Base-by-base conservation (phyloP, 2,329 filamentous ascomycete genomes). In the Fusarium coffeatum region DNA sequence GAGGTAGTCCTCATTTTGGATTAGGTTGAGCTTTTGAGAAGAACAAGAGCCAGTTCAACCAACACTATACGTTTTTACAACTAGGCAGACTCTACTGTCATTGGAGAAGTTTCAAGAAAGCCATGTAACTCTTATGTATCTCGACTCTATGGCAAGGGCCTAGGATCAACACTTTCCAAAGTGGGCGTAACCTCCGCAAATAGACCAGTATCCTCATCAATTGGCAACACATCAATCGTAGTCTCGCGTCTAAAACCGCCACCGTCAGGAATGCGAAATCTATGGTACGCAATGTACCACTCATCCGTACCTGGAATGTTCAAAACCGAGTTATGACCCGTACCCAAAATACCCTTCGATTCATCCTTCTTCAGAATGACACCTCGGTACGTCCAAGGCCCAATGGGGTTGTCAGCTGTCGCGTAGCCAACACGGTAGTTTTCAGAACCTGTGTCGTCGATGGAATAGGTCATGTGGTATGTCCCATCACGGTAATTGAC, bases 251-350 rank as follows among this genome's bases (percentile, higher is more conserved):
- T 74, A 5, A 79, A 83, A 1, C 83, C 84, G 59, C 83, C 78
- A 0, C 84, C 83, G 42, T 77, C 73, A 0, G 83, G 83, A 30
- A 85, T 84, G 6, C 71, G 76, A 59, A 85, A 85, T 3, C 83
- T 79, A 64, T 85, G 83, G 50, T 85, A 85, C 0, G 79, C 83
- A 32, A 86, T 84, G 60, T 83, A 84, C 83, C 83, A 85, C 25
- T 84, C 78, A 64, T 85, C 83, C 1, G 82, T 84, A 0, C 79
- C 80, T 0, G 83, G 83, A 3, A 85, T 78, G 42, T 84, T 83
- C 20, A 85, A 67, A 5, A 85, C 79, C 1, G 82, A 83, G 69
- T 81, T 80, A 62, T 84, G 82, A 0, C 83, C 84, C 0, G 83
- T 84, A 0, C 76, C 83, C 8, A 84, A 72, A n/a, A 85, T 84